These are phyloP conservation scores for Psilocybe subaeruginosa DNA, from an alignment of 768 basidiomycete species.

Conservation along the genomic window DNA sequence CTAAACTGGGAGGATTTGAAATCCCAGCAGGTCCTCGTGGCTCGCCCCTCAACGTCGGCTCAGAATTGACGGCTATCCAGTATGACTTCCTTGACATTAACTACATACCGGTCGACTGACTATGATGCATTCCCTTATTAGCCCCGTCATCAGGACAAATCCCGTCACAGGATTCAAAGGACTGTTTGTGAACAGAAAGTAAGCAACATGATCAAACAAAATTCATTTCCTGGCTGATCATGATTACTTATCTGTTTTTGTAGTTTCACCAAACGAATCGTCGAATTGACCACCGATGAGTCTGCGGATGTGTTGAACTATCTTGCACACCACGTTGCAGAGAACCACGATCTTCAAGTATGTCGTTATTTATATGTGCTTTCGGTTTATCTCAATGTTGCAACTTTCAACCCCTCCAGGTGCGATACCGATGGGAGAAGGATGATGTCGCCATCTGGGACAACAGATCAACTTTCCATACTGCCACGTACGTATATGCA, in stretches of 20 bases:
- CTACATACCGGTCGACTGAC: background rate
- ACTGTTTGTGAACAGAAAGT: constrained; percentile 57
- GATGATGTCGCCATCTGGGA: constrained; percentile 68
- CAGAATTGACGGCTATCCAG: constrained; percentile 53
- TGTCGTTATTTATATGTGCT: background rate
- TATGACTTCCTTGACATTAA: constrained; percentile 21
- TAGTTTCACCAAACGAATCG: constrained; percentile 59
- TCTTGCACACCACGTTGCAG: constrained; percentile 50
- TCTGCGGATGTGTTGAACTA: constrained; percentile 51
- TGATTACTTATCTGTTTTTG: background rate
- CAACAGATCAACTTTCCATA: constrained; percentile 55
- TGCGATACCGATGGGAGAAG: constrained; percentile 52
- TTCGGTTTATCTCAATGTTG: background rate
- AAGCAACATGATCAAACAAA: constrained; percentile 2
- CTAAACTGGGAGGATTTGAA: constrained; percentile 26
- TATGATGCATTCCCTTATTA: constrained; percentile 7
- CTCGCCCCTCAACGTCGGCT: constrained; percentile 54
- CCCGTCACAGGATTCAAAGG: constrained; percentile 64
- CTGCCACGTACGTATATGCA: constrained; percentile 36
- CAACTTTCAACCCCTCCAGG: constrained; percentile 6
- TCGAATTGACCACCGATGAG: constrained; percentile 56
- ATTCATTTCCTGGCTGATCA: background rate
- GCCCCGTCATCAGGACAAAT: constrained; percentile 56
- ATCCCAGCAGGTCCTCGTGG: constrained; percentile 47
- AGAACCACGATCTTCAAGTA: constrained; percentile 56